Conservation (phyloP, 2,329 filamentous ascomycete genomes). For the Arthrobotrys iridis region DNA sequence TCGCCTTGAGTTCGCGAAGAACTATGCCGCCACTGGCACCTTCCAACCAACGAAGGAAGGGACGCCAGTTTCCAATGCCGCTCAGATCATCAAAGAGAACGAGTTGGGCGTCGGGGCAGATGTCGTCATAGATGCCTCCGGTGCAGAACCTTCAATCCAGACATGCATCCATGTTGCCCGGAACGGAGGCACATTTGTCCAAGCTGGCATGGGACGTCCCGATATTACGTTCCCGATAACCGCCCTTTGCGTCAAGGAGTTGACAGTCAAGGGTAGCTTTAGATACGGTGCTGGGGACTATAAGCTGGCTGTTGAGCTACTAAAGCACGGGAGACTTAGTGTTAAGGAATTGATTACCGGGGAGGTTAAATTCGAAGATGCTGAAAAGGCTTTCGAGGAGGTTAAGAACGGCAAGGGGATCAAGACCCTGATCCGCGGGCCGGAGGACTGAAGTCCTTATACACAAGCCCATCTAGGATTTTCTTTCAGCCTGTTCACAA, state of each 20-base stretch:
- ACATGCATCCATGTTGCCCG: conserved; percentile 76
- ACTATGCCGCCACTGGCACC: conserved; percentile 68
- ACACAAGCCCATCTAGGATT: neutral
- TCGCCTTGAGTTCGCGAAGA: conserved; percentile 80
- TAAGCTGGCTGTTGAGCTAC: conserved; percentile 79
- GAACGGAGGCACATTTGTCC: conserved; percentile 79
- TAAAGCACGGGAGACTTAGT: conserved; percentile 75
- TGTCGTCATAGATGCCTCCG: conserved; percentile 81
- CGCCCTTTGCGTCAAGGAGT: conserved; percentile 87
- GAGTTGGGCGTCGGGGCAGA: conserved; percentile 74
- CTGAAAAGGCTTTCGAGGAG: conserved; percentile 85
- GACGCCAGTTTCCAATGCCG: conserved; percentile 77
- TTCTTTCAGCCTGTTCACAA: neutral
- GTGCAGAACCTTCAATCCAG: conserved; percentile 81
- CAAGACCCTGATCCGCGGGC: conserved; percentile 74
- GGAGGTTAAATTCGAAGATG: conserved; percentile 80
- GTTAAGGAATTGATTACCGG: conserved; percentile 82
- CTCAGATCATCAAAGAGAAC: conserved; percentile 71
- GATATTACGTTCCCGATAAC: conserved; percentile 94
- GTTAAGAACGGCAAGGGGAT: conserved; percentile 84
- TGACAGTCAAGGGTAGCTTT: conserved; percentile 87
- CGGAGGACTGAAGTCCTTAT: conserved; percentile 64
- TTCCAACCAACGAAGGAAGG: conserved; percentile 74
- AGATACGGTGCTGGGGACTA: conserved; percentile 91
- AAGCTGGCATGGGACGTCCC: conserved; percentile 87